phyloP scores from a whole-genome alignment of 169 alveolate genomes.

The Plasmodium relictum region DNA sequence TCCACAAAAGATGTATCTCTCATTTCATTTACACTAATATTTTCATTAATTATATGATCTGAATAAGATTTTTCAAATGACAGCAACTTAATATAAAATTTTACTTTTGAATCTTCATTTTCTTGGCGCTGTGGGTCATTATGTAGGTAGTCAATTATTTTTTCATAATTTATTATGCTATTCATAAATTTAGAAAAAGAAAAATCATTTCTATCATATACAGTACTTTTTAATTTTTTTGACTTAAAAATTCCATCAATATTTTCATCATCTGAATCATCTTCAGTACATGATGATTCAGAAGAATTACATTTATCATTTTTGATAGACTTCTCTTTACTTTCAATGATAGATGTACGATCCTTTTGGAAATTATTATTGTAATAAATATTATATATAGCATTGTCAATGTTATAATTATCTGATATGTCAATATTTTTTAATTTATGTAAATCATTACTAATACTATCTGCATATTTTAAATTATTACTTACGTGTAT shows the following conservation, averaged over 20 bases:
- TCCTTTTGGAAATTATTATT: background rate
- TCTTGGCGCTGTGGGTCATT: slow-evolving; percentile 73
- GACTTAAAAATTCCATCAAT: slow-evolving; percentile 75
- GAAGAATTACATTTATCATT: slow-evolving; percentile 11
- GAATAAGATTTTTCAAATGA: slow-evolving; percentile 40
- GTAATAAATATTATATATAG: slow-evolving; percentile 26
- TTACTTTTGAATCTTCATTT: slow-evolving; percentile 42
- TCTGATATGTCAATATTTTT: slow-evolving; percentile 26
- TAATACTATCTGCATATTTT: background rate
- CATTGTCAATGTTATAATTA: slow-evolving; percentile 20
- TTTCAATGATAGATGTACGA: slow-evolving; percentile 2
- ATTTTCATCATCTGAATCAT: slow-evolving; percentile 76
- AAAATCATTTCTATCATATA: slow-evolving; percentile 50
- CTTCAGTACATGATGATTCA: slow-evolving; percentile 68
- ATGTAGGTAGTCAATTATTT: slow-evolving; percentile 66
- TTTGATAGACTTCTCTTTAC: background rate
- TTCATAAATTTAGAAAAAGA: slow-evolving; percentile 63
- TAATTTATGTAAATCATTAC: background rate
- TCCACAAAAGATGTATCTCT: background rate
- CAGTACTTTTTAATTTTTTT: slow-evolving; percentile 68
- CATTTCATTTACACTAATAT: background rate
- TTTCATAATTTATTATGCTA: slow-evolving; percentile 69
- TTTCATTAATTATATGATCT: slow-evolving; percentile 11
- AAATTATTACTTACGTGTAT: too few species aligned
- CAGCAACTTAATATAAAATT: slow-evolving; percentile 57